phyloP scores from a whole-genome alignment of 805 yeast genomes.

The Candida piceae region DNA sequence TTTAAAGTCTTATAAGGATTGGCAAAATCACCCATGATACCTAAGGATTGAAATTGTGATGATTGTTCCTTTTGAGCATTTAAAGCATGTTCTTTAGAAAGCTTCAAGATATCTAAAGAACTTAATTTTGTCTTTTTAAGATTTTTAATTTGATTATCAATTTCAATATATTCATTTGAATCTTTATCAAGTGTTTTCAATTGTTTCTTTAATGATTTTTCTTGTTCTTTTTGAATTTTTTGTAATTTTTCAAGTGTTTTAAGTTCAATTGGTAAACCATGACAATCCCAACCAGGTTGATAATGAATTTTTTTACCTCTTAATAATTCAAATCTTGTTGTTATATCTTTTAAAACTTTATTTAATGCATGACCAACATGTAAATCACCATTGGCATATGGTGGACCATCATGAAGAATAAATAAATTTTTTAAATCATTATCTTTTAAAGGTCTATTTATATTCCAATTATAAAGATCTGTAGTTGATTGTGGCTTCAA shows the following conservation, averaged over 20 bases:
- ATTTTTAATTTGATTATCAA: conserved; percentile 7
- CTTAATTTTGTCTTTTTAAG: conserved; percentile 25
- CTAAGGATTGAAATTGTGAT: conserved; percentile 60
- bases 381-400: conserved; percentile 92
- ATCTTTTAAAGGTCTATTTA: conserved; percentile 19
- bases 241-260: conserved; percentile 58
- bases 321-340: conserved; percentile 61
- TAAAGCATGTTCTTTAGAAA: conserved; percentile 68
- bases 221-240: conserved; percentile 23
- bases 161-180: conserved; percentile 6
- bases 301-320: conserved; percentile 62
- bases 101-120: conserved; percentile 53
- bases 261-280: conserved; percentile 93
- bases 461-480: conserved; percentile 64
- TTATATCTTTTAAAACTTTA: conserved; percentile 82
- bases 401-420: conserved; percentile 94
- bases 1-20: conserved; percentile 70
- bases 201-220: conserved; percentile 26
- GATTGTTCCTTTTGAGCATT: conserved; percentile 61
- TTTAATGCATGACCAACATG: conserved; percentile 92
- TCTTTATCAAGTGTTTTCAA: conserved; percentile 15
- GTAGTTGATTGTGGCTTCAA: conserved; percentile 51
- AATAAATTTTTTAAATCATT: conserved; percentile 40
- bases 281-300: conserved; percentile 98
- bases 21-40: conserved; percentile 79